Evolutionary conservation across 768 basidiomycete genomes (phyloP), one percentile per base, ranked within the genome.

Genomic region (Pleurotus cornucopiae): DNA sequence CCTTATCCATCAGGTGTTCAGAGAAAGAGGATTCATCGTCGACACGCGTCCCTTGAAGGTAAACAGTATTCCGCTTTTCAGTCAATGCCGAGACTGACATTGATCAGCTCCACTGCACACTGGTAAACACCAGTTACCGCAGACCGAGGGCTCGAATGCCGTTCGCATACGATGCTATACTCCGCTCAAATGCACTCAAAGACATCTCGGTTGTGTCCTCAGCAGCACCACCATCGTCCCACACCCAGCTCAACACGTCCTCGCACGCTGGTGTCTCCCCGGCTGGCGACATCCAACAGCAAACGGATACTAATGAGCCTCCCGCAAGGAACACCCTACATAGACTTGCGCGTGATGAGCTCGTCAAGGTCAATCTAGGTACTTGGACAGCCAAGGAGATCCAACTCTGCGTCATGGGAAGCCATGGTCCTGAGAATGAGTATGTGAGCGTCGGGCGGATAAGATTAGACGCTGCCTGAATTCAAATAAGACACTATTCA

Each of bases 331-430:
- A 48, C 38, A 16, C 44, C 23, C 14, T 7, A 41, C 46, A 52
- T 21, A 47, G 13, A 6, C 25, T 23, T 20, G 30, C 20, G 7
- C 52, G 9, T n/a, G 14, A 37, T 45, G 58, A 53, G 38, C 52
- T 63, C n/a, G 16, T 73, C 66, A 14, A 57, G 3, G 73, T 83
- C 20, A 61, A 81, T 37, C 72, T 88, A 18, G 87, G 88, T 0
- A 61, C 69, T 1, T 87, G 81, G 73, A 49, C 62, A 1, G 77
- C 87, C 6, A 66, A 75, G 30, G 80, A 83, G 59, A 68, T 89
- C 9, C 82, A 89, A 64, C 71, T 89, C 30, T 89, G 86, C 71
- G 72, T 76, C 44, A 88, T 89, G 88, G 85, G 88, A 0, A 87
- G 86, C 60, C 76, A 76, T 60, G 85, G 82, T 0, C 73, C 73